Percentiles rank a stretch among this genome's conserved stretches.
phyloP scores from a whole-genome alignment of 441 rosid genomes.

The Brassica balearica region DNA sequence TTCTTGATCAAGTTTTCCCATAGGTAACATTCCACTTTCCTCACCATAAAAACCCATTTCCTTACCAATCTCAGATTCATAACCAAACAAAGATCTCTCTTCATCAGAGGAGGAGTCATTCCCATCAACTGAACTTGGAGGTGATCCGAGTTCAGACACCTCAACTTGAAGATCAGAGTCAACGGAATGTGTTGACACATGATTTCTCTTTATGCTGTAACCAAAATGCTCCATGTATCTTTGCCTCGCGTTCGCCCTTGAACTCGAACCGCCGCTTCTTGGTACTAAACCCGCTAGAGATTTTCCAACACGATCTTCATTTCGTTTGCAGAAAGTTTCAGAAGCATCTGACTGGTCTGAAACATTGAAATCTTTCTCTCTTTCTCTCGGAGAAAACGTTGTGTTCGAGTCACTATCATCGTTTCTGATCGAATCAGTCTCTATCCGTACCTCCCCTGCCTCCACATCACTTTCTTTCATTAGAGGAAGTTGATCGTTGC shows the following conservation, averaged over 20 bases:
- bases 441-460: slow-evolving; percentile 46
- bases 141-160: slow-evolving; percentile 85
- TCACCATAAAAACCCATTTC: slow-evolving; percentile 51
- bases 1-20: slow-evolving; percentile 38
- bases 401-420: slow-evolving; percentile 43
- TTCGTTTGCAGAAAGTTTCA: slow-evolving; percentile 36
- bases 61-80: slow-evolving; percentile 58
- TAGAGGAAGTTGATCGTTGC: slow-evolving; percentile 39
- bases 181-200: slow-evolving; percentile 62
- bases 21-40: slow-evolving; percentile 38
- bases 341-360: slow-evolving; percentile 36
- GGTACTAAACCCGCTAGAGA: slow-evolving; percentile 49
- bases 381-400: slow-evolving; percentile 50
- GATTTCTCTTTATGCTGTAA: slow-evolving; percentile 47
- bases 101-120: slow-evolving; percentile 55
- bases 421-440: slow-evolving; percentile 46
- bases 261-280: slow-evolving; percentile 48
- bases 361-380: slow-evolving; percentile 35
- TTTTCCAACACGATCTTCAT: slow-evolving; percentile 34
- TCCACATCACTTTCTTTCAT: slow-evolving; percentile 40
- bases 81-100: slow-evolving; percentile 50
- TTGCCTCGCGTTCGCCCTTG: slow-evolving; percentile 49
- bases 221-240: slow-evolving; percentile 51
- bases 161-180: slow-evolving; percentile 97
- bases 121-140: slow-evolving; percentile 60